A percentile compares a stretch with the other conserved stretches of the same genome.
phyloP scores from a whole-genome alignment of 371 early-diverging fungal genomes.

The Chytridiales sp. region DNA sequence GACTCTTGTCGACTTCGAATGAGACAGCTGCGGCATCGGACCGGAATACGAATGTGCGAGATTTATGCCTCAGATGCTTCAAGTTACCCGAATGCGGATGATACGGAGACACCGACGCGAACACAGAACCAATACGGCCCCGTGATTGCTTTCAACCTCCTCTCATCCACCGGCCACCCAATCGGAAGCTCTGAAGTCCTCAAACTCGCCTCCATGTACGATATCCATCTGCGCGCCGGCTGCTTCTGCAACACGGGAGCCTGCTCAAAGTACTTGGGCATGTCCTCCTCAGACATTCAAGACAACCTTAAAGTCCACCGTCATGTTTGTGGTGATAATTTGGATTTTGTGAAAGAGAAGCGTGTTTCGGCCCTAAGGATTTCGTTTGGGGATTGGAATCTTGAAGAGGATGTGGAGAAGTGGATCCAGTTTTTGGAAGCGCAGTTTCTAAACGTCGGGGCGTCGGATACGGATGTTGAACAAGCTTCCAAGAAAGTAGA shows the following conservation, averaged over 20 bases:
- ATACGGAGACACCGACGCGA: not conserved
- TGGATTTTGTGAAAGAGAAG: slow-evolving; percentile 57
- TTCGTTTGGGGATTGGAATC: slow-evolving; percentile 69
- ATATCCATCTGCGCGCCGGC: slow-evolving; percentile 67
- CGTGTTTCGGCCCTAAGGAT: slow-evolving; percentile 68
- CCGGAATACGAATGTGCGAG: not conserved
- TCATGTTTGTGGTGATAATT: slow-evolving; percentile 66
- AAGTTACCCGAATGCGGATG: too few relatives aligned
- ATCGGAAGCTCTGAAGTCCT: slow-evolving; percentile 61
- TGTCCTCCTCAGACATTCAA: slow-evolving; percentile 15
- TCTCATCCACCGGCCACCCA: slow-evolving; percentile 45
- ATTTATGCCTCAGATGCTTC: too few relatives aligned
- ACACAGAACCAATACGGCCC: slow-evolving; percentile 51
- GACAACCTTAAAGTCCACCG: slow-evolving; percentile 39
- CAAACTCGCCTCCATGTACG: slow-evolving; percentile 55
- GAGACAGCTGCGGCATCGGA: not conserved
- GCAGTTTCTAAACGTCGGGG: slow-evolving; percentile 57
- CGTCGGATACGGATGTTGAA: too few relatives aligned
- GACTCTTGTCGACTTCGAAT: too few relatives aligned
- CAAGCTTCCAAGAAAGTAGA: too few relatives aligned
- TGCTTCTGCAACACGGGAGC: slow-evolving; percentile 78
- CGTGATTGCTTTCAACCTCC: slow-evolving; percentile 64
- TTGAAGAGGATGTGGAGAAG: slow-evolving; percentile 48
- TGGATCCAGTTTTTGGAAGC: slow-evolving; percentile 54
- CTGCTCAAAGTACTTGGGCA: slow-evolving; percentile 55